These are phyloP conservation scores for Heterobasidion occidentale DNA, from an alignment of 1,284 basidiomycete genomes.

Conservation along the genomic window DNA sequence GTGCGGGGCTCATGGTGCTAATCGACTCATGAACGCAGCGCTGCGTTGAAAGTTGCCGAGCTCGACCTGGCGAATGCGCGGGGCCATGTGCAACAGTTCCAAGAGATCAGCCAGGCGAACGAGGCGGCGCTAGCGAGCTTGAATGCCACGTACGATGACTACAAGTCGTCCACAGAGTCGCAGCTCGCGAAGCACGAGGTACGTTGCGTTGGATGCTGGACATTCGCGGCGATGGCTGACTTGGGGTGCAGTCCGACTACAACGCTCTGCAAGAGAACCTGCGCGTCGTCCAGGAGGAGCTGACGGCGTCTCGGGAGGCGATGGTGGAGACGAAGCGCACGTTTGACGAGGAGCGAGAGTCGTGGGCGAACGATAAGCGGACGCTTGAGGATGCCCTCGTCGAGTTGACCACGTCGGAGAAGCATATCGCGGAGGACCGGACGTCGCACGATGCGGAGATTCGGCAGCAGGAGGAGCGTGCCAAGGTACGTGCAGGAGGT, in stretches of 20 bases:
- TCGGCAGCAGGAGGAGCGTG: constrained; percentile 57
- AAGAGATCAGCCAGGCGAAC: constrained; percentile 76
- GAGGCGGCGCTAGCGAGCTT: constrained; percentile 70
- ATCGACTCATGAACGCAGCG: constrained; percentile 29
- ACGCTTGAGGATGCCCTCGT: constrained; percentile 71
- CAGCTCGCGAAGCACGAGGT: constrained; percentile 64
- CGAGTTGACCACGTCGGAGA: constrained; percentile 65
- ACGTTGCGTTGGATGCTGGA: constrained; percentile 11
- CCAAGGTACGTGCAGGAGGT: constrained; percentile 40
- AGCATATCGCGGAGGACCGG: constrained; percentile 55
- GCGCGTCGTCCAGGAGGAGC: constrained; percentile 45
- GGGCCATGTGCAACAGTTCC: constrained; percentile 75
- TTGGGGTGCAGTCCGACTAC: constrained; percentile 49
- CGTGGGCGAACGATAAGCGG: constrained; percentile 75
- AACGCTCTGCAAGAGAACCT: constrained; percentile 59
- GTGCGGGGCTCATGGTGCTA: neutral
- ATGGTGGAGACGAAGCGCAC: constrained; percentile 53
- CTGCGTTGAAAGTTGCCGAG: constrained; percentile 66
- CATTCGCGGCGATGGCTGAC: neutral
- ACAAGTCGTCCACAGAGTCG: constrained; percentile 60
- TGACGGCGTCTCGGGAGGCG: constrained; percentile 42
- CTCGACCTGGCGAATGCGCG: constrained; percentile 65
- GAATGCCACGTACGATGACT: constrained; percentile 72
- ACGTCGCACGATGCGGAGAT: constrained; percentile 56
- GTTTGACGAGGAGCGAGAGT: constrained; percentile 56